phyloP scores from a whole-genome alignment of 2,329 filamentous ascomycete genomes.

The Trichoderma harzianum region DNA sequence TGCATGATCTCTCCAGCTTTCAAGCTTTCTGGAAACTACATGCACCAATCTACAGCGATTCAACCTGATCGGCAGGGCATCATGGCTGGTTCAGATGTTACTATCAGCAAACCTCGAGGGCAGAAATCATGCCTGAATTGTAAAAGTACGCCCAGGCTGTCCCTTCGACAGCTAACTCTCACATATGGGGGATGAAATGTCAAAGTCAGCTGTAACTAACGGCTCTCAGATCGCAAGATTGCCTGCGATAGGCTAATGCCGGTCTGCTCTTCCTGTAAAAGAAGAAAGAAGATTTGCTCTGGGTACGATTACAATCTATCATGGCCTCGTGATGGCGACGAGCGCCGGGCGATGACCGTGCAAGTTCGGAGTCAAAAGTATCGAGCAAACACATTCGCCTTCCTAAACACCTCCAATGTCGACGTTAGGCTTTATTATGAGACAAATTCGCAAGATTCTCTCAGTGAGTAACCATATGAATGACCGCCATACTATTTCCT shows the following conservation, averaged over 20 bases:
- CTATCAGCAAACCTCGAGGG: not conserved
- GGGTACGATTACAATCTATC: slow-evolving; percentile 16
- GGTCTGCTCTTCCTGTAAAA: slow-evolving; percentile 8
- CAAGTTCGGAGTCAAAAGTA: not conserved
- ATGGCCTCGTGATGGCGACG: slow-evolving; percentile 12
- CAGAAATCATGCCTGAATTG: slow-evolving; percentile 16
- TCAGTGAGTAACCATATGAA: not conserved
- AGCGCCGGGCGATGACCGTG: slow-evolving; percentile 1
- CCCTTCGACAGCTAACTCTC: not conserved
- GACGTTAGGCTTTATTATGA: slow-evolving; percentile 12
- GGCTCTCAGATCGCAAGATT: slow-evolving; percentile 8
- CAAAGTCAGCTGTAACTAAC: not conserved
- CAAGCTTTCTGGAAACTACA: not conserved
- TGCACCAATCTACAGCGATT: not conserved
- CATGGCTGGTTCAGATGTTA: not conserved
- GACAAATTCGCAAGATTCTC: not conserved
- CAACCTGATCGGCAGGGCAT: not conserved
- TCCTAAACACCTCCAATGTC: slow-evolving; percentile 2
- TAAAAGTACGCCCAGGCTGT: slow-evolving; percentile 3
- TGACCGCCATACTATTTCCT: not conserved
- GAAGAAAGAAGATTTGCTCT: slow-evolving; percentile 11
- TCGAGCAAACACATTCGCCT: not conserved
- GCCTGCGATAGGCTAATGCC: slow-evolving; percentile 13
- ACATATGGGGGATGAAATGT: not conserved
- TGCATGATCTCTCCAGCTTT: not conserved